A percentile compares a stretch with the other conserved stretches of the same genome.
These are phyloP conservation scores for Lizonia empirigonia DNA, from an alignment of 2,329 filamentous ascomycete species.

Conservation along the genomic window DNA sequence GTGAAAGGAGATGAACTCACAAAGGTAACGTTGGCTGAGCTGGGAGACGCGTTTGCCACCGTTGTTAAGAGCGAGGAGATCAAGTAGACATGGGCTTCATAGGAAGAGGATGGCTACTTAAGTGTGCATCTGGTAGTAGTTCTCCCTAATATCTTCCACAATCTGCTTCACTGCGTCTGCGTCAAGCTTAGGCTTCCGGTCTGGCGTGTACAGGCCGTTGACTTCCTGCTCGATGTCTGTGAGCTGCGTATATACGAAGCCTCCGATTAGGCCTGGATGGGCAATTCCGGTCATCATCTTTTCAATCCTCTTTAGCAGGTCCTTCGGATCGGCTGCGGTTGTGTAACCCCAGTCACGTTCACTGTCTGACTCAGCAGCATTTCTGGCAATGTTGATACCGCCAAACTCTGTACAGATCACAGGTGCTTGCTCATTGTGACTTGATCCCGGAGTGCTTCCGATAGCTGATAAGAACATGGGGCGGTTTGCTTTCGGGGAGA, in stretches of 20 bases:
- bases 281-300: slow-evolving; percentile 65
- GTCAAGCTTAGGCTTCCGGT: slow-evolving; percentile 65
- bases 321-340: slow-evolving; percentile 64
- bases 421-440: slow-evolving; percentile 61
- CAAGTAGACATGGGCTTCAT: no score
- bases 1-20: slow-evolving; percentile 59
- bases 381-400: slow-evolving; percentile 67
- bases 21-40: slow-evolving; percentile 56
- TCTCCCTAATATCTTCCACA: slow-evolving; percentile 54
- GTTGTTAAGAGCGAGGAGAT: slow-evolving; percentile 59
- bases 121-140: slow-evolving; percentile 30
- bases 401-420: slow-evolving; percentile 72
- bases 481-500: slow-evolving; percentile 59
- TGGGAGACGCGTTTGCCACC: slow-evolving; percentile 67
- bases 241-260: slow-evolving; percentile 71
- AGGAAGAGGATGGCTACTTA: no score
- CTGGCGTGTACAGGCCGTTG: slow-evolving; percentile 69
- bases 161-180: slow-evolving; percentile 62
- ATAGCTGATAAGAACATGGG: slow-evolving; percentile 61
- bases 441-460: slow-evolving; percentile 50
- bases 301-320: slow-evolving; percentile 64
- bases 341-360: slow-evolving; percentile 68
- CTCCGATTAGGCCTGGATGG: slow-evolving; percentile 62
- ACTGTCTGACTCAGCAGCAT: slow-evolving; percentile 51
- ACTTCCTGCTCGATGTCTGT: slow-evolving; percentile 69